A percentile compares a stretch with the other conserved stretches of the same genome.
Evolutionary conservation across 768 basidiomycete genomes (phyloP).

Genomic region (Solioccasus polychromus): DNA sequence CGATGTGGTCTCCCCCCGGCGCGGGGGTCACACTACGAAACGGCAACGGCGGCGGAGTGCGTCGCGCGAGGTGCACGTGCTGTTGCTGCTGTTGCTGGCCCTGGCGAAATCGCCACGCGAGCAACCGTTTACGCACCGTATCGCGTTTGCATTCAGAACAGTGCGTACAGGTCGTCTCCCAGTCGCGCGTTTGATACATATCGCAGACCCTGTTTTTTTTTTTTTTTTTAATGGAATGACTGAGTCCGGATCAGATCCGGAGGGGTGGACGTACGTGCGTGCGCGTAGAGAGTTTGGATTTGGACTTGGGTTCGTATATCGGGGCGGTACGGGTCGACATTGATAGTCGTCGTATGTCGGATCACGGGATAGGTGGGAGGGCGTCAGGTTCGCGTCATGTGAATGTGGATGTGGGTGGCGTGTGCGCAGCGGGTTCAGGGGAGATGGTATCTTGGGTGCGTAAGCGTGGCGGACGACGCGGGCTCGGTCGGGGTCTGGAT

Average conservation of each 20-base stretch:
- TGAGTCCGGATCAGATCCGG: too few species aligned
- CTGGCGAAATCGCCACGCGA: slow-evolving; percentile 20
- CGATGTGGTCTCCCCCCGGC: slow-evolving; percentile 5
- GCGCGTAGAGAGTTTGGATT: too few species aligned
- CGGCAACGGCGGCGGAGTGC: too few species aligned
- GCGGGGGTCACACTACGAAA: not conserved
- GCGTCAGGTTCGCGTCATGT: too few species aligned
- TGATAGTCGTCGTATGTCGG: too few species aligned
- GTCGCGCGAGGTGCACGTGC: not conserved
- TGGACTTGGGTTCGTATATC: too few species aligned
- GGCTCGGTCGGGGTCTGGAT: too few species aligned
- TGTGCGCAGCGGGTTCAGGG: slow-evolving; percentile 31
- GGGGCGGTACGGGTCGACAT: too few species aligned
- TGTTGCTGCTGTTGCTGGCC: slow-evolving; percentile 7
- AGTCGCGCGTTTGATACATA: slow-evolving; percentile 15
- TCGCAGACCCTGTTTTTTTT: slow-evolving; percentile 31
- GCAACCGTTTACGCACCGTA: slow-evolving; percentile 22
- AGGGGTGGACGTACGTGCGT: too few species aligned
- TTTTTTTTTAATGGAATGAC: too few species aligned
- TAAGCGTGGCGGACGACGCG: too few species aligned
- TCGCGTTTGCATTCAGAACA: slow-evolving; percentile 30
- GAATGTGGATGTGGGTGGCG: too few species aligned
- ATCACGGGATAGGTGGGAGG: slow-evolving; percentile 21
- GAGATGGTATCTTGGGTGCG: slow-evolving; percentile 31
- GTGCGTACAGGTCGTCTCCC: slow-evolving; percentile 22